phyloP scores from a whole-genome alignment of 768 basidiomycete genomes.

The Suillus brevipes region DNA sequence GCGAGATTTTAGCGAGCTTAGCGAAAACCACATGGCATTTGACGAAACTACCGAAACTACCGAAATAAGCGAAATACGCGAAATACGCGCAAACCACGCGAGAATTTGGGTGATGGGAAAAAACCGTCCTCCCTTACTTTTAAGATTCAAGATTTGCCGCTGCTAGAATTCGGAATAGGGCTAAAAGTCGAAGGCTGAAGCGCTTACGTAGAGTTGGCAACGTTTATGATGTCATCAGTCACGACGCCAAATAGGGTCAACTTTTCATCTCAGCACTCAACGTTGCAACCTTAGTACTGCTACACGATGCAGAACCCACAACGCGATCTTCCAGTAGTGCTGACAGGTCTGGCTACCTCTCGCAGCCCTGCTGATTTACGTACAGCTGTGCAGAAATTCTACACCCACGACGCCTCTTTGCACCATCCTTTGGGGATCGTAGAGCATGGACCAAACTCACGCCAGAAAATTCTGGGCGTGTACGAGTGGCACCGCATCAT shows the following conservation, averaged over 20 bases:
- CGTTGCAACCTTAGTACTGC: neutral
- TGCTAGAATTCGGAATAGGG: no score
- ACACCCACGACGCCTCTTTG: constrained; percentile 52
- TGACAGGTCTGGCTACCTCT: constrained; percentile 43
- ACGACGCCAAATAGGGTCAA: neutral
- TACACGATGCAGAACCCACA: constrained; percentile 50
- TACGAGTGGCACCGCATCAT: constrained; percentile 68
- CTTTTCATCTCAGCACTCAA: neutral
- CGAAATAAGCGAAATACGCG: no score
- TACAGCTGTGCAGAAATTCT: constrained; percentile 46
- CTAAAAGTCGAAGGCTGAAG: no score
- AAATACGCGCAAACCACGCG: no score
- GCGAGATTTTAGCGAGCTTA: no score
- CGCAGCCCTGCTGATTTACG: constrained; percentile 51
- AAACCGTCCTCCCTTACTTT: no score
- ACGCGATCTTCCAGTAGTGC: constrained; percentile 45
- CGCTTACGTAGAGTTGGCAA: no score
- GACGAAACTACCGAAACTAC: no score
- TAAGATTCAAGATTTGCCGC: no score
- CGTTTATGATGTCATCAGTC: neutral
- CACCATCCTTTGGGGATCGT: constrained; percentile 57
- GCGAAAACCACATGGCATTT: no score
- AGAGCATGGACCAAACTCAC: constrained; percentile 42
- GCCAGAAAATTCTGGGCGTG: constrained; percentile 51
- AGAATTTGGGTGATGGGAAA: no score